A percentile compares a stretch with the other conserved stretches of the same genome.
Conservation (phyloP, 257 asterid species). For the Petunia axillaris region DNA sequence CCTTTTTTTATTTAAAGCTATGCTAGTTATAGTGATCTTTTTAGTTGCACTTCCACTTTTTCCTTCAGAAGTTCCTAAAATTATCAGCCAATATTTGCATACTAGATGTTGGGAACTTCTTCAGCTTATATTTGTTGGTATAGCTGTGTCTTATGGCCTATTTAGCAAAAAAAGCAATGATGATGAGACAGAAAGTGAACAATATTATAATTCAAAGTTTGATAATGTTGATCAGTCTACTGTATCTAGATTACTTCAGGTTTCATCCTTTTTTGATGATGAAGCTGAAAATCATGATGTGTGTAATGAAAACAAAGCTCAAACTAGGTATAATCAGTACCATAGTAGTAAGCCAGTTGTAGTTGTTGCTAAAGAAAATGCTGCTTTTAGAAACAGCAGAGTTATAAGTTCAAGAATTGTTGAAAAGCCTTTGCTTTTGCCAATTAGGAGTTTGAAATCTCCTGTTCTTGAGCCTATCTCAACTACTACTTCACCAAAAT, state of each 20-base stretch:
- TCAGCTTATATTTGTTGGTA: slow-evolving; percentile 87
- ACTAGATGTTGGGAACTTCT: slow-evolving; percentile 85
- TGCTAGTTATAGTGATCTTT: slow-evolving; percentile 45
- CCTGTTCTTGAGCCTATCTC: slow-evolving; percentile 39
- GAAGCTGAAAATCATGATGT: slow-evolving; percentile 46
- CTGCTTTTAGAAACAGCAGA: slow-evolving; percentile 24
- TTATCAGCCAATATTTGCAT: slow-evolving; percentile 57
- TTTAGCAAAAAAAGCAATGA: slow-evolving; percentile 78
- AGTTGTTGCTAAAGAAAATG: slow-evolving; percentile 51
- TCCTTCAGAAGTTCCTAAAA: slow-evolving; percentile 70
- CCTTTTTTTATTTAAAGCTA: slow-evolving; percentile 58
- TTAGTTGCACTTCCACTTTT: slow-evolving; percentile 59
- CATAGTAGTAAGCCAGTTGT: slow-evolving; percentile 61
- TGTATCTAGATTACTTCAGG: slow-evolving; percentile 67
- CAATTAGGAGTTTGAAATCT: slow-evolving; percentile 84
- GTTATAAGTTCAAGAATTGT: slow-evolving; percentile 33
- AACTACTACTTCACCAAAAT: slow-evolving; percentile 35
- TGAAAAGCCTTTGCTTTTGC: slow-evolving; percentile 78
- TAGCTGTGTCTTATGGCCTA: slow-evolving; percentile 90
- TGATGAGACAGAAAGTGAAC: slow-evolving; percentile 41
- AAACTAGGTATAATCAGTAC: slow-evolving; percentile 71
- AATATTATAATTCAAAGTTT: slow-evolving; percentile 21
- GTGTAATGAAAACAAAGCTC: slow-evolving; percentile 47
- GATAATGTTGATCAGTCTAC: slow-evolving; percentile 62
- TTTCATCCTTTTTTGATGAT: slow-evolving; percentile 82